Base-by-base conservation (phyloP, 2,329 filamentous ascomycete genomes). In the Cytospora chrysosperma region DNA sequence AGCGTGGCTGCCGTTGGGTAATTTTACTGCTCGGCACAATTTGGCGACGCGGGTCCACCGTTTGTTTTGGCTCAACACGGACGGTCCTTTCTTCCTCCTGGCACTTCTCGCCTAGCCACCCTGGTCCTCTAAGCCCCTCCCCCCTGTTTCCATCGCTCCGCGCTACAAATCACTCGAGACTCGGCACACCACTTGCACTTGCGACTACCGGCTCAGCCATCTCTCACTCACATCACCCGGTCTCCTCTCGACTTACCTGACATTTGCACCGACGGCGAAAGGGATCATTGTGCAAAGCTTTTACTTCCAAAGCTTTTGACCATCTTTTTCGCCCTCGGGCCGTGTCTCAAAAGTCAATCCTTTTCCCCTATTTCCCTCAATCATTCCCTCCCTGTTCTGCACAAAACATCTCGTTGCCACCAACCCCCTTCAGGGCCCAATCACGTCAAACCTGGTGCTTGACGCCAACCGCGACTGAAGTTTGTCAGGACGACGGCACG, bases 1-100 rank as follows among this genome's bases (percentile, higher is more conserved):
- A 40, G 62, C 53, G 62, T 63, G 62, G 62, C 56, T 60, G 56
- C 56, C 30, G 57, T 51, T 56, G 51, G 30, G 61, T 59, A 65
- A 65, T 65, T 57, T 65, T 63, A 65, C 54, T 63, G 49, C 61
- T 65, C 56, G 58, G 64, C 59, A 61, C 59, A 61, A 64, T 64
- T 64, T 58, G 62, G 53, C 62, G 32, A 58, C 32, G 54, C 64
- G 61, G 61, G 59, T 58, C 55, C 61, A 65, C 64, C 53, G 49
- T 60, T 63, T 65, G 63, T 65, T 63, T 65, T 65, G 63, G 56
- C 53, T 54, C 56, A 47, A 51, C 53, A 37, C 40, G 40, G 57
- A 37, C 40, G 40, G 57, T 54, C 56, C 51, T 52, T 43, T 50
- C 60, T 58, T 26, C 49, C 56, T 34, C 37, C 56, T 54, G 49